A percentile compares a stretch with the other conserved stretches of the same genome.
Evolutionary conservation across 352 stramenopile genomes (phyloP).

Genomic region (Pythium volutum): DNA sequence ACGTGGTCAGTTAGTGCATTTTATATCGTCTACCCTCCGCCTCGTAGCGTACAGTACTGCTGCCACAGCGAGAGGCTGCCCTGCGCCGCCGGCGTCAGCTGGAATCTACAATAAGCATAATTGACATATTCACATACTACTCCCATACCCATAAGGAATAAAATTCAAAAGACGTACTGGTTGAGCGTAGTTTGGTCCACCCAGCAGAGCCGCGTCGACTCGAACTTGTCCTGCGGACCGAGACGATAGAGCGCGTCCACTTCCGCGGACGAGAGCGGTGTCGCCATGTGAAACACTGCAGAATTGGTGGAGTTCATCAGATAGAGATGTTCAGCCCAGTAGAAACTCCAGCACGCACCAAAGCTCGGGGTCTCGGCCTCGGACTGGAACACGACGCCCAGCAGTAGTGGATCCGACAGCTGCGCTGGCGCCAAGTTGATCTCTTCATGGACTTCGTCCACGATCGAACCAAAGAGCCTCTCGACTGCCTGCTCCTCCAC

Average conservation of each 20-base stretch:
- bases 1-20: constrained; percentile 53
- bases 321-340: neutral
- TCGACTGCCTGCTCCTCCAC: constrained; percentile 6
- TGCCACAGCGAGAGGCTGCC: constrained; percentile 26
- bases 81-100: constrained; percentile 21
- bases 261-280: constrained; percentile 17
- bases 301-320: neutral
- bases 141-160: too few relatives aligned
- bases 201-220: constrained; percentile 46
- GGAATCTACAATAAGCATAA: constrained; percentile 9
- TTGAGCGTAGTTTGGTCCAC: constrained; percentile 23
- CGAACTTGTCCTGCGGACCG: constrained; percentile 29
- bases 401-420: constrained; percentile 45
- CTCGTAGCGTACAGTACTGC: constrained; percentile 14
- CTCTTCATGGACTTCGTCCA: constrained; percentile 74
- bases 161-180: constrained; percentile 4
- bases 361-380: constrained; percentile 77
- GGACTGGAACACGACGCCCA: constrained; percentile 69
- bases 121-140: too few relatives aligned
- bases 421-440: constrained; percentile 58
- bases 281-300: constrained; percentile 61
- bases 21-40: neutral
- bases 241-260: constrained; percentile 23
- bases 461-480: constrained; percentile 60
- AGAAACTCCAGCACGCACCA: constrained; percentile 29